Percentiles rank a stretch among this genome's conserved stretches.
These are phyloP conservation scores for Talaromyces liani DNA, from an alignment of 495 filamentous ascomycete genomes.

Conservation along the genomic window DNA sequence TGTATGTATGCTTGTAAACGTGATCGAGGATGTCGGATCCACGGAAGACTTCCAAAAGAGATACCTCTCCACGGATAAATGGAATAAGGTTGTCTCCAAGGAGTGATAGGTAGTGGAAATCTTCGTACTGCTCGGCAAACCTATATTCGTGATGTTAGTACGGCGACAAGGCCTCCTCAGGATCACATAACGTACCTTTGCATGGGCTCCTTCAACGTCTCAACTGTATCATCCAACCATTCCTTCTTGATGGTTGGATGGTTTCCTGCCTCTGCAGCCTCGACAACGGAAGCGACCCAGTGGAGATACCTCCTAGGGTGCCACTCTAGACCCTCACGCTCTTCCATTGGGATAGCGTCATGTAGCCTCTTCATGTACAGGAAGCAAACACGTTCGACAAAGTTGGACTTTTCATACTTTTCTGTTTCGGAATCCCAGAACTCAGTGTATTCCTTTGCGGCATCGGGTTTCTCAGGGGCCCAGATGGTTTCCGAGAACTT, in stretches of 20 bases:
- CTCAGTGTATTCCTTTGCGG: background rate
- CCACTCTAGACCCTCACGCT: background rate
- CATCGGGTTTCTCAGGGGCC: background rate
- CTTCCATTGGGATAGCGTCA: background rate
- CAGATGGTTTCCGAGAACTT: conserved; percentile 1
- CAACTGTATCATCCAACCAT: conserved; percentile 23
- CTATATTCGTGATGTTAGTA: conserved; percentile 1
- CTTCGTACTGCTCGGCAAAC: conserved; percentile 3
- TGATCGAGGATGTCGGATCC: conserved; percentile 27
- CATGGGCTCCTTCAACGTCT: conserved; percentile 11
- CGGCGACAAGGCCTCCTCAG: background rate
- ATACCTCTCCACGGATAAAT: conserved; percentile 27
- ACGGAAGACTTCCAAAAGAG: conserved; percentile 32
- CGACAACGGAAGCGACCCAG: conserved; percentile 8
- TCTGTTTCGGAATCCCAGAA: background rate
- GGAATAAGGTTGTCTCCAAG: conserved; percentile 30
- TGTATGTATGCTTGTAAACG: conserved; percentile 21
- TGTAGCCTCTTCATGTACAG: background rate
- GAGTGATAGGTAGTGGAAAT: conserved; percentile 4
- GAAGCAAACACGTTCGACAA: background rate
- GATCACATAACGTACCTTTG: background rate
- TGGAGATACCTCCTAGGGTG: background rate
- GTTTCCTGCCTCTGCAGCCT: background rate
- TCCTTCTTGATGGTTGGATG: conserved; percentile 13
- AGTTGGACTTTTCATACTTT: background rate